Evolutionary conservation across 352 stramenopile genomes (phyloP), one percentile per base, ranked within the genome.

Genomic region (Ophiocytium majus): DNA sequence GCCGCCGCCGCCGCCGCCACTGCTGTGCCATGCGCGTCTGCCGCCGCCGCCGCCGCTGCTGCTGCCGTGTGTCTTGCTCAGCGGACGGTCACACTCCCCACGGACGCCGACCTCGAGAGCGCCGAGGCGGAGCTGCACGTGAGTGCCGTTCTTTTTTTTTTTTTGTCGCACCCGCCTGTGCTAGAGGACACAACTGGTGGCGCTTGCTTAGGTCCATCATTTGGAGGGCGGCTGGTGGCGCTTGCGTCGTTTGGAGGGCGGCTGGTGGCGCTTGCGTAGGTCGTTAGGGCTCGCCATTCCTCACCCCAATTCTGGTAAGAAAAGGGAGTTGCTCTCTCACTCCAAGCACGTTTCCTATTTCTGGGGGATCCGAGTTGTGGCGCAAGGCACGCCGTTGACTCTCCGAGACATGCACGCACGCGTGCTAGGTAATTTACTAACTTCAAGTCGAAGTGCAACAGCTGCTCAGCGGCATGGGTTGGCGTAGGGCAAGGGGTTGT

Each of bases 61-160:
- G n/a, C n/a, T n/a, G n/a, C n/a, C n/a, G n/a, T n/a, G n/a, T n/a
- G n/a, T n/a, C n/a, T n/a, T n/a, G n/a, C n/a, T n/a, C n/a, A 14
- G 35, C 66, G 66, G 5, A 78, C 35, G 5, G 66, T 78, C 35
- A 78, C 66, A 14, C 66, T 78, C 5, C 66, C 66, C 66, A 35
- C 32, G 35, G 66, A 78, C 5, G 66, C 32, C 5, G 66, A 78
- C 35, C 66, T 78, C 35, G 66, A 78, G 32, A 78, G 14, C 5
- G 66, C 66, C 32, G 66, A 78, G 66, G 66, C 66, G 5, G 66
- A 78, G 35, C 66, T 78, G 5, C 5, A 78, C 5, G 66, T 78
- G 17, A 14, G 66, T 5, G 66, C 23, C 23, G 28, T 71, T 71
- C 57, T 23, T 71, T 71, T 71, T 23, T 71, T 71, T 23, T 23